Evolutionary conservation across 2,329 filamentous ascomycete genomes (phyloP).

Genomic region (Penicillium sp.): DNA sequence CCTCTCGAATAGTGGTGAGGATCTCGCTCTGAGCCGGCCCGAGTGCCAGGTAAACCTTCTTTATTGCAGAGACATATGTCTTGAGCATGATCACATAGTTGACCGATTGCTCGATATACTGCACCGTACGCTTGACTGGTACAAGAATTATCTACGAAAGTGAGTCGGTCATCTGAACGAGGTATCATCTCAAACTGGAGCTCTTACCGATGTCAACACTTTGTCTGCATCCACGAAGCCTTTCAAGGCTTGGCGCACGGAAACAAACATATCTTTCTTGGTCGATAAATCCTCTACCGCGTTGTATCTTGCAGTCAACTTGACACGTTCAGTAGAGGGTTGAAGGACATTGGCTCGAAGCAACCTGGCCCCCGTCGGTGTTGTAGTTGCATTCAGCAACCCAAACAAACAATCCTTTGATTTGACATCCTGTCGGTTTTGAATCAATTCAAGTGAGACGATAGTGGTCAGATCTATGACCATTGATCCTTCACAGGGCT

Average conservation of each 20-base stretch:
- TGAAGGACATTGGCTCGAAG: conserved; percentile 83
- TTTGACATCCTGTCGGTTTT: conserved; percentile 71
- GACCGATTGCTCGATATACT: conserved; percentile 70
- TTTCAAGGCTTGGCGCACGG: conserved; percentile 67
- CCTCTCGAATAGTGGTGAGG: conserved; percentile 60
- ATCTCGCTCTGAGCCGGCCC: conserved; percentile 58
- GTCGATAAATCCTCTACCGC: conserved; percentile 74
- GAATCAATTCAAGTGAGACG: conserved; percentile 78
- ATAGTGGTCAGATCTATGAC: conserved; percentile 91
- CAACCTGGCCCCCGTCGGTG: conserved; percentile 81
- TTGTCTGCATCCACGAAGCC: conserved; percentile 73
- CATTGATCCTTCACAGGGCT: conserved; percentile 87
- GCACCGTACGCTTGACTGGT: conserved; percentile 58
- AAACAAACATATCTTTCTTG: conserved; percentile 79
- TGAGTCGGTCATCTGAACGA: conserved; percentile 3
- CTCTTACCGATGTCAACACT: conserved; percentile 63
- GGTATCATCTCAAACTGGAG: neutral
- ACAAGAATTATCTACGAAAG: conserved; percentile 65
- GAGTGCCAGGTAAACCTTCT: conserved; percentile 62
- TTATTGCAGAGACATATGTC: conserved; percentile 65
- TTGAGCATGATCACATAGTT: conserved; percentile 86
- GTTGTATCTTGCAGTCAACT: conserved; percentile 68
- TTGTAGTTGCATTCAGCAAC: conserved; percentile 74
- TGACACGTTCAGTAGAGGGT: conserved; percentile 66
- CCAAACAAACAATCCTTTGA: conserved; percentile 81